Base-by-base conservation (phyloP, 345 rosid species). In the Hibiscus mutabilis region DNA sequence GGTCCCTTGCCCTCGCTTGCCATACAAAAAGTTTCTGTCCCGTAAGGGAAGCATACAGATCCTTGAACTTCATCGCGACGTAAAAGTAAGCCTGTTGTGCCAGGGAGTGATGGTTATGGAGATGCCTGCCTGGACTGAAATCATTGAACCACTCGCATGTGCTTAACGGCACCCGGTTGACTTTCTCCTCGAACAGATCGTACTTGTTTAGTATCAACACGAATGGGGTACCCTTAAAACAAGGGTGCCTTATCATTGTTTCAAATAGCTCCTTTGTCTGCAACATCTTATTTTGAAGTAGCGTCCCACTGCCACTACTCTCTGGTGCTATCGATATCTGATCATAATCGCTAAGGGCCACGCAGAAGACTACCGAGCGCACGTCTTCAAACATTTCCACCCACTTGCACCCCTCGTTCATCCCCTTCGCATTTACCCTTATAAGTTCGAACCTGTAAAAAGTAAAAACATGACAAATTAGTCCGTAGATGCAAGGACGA, bases 391-490 rank as follows among this genome's bases (percentile, higher is more conserved):
- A 92, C 98, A 96, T 96, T 72, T 92, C 98, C 0, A 96, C 93
- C 99, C 99, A 96, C 79, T 96, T 96, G 85, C 98, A 96, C 27
- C 98, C 97, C 70, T 92, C 97, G 33, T 86, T 91, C 96, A 92
- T 87, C 51, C 97, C 96, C 73, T 86, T 92, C 0, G 98, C 97
- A 47, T 89, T 92, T 51, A 96, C 89, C n/a, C 98, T 80, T 52
- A 96, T 92, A 18, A 96, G 89, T 73, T 96, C 97, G 74, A 92
- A 96, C 79, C 99, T 94, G 84, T 22, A 69, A 42, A 70, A 24
- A 66, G 53, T 33, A 25, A 57, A 58, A 70, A 37, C 2, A 40
- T 37, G 27, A 22, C 19, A 19, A 53, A 53, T 18, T 53, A 53
- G 58, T 21, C 19, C 58, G n/a, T 15, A 16, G 4, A 40, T 40